Percentiles rank a stretch among this genome's conserved stretches.
Evolutionary conservation across 1,139 yeast genomes (phyloP).

Genomic region (Scheffersomyces cryptocercus): DNA sequence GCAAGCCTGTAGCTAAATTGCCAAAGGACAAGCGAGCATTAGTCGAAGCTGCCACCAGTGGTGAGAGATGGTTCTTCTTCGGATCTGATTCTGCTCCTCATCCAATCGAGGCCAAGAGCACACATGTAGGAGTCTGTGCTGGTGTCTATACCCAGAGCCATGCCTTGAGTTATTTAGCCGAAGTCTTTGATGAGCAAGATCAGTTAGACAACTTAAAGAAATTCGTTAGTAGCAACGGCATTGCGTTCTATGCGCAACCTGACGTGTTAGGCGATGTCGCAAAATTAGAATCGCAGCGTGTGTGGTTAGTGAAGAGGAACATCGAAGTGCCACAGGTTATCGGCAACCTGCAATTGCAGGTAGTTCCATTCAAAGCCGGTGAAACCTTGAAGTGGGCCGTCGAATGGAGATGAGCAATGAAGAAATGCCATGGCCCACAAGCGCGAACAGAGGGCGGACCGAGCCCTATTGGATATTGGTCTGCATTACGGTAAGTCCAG

Average conservation of each 20-base stretch:
- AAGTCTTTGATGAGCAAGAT: constrained; percentile 70
- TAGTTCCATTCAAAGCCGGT: constrained; percentile 92
- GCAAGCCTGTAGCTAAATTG: constrained; percentile 96
- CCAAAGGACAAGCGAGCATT: constrained; percentile 82
- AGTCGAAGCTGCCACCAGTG: constrained; percentile 85
- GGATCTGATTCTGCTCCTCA: constrained; percentile 99
- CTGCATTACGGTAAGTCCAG: no score
- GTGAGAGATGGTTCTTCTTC: constrained; percentile 89
- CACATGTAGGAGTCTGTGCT: constrained; percentile 86
- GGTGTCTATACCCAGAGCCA: constrained; percentile 93
- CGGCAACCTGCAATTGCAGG: constrained; percentile 47
- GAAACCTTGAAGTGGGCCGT: constrained; percentile 71
- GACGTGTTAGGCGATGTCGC: constrained; percentile 34
- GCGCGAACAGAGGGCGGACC: no score
- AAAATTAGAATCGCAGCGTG: constrained; percentile 47
- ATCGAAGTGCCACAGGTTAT: constrained; percentile 62
- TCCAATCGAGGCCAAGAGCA: constrained; percentile 74
- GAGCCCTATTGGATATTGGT: no score
- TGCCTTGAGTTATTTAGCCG: constrained; percentile 82
- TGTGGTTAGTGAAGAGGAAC: constrained; percentile 47
- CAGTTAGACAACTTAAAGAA: constrained; percentile 64
- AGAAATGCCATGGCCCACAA: background rate
- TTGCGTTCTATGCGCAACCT: constrained; percentile 61
- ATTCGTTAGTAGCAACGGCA: constrained; percentile 78
- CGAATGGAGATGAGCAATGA: constrained; percentile 56